A percentile compares a stretch with the other conserved stretches of the same genome.
Conservation (phyloP, 306 rosid species). For the Casuarina cunninghamiana region DNA sequence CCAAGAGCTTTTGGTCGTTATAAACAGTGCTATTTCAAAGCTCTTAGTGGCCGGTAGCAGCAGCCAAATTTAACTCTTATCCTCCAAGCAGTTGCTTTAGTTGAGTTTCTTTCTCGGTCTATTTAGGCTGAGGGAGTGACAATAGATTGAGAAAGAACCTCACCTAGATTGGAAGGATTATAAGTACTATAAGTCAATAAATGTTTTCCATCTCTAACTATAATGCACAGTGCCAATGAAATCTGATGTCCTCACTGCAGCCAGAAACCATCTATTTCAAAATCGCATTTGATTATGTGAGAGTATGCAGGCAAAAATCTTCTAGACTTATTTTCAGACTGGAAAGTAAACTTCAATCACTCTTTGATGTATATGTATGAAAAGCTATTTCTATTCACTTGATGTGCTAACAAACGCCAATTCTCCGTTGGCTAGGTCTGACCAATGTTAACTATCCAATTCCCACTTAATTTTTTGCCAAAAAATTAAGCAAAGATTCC, state of each 20-base stretch:
- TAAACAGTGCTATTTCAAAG: background rate
- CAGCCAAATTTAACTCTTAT: background rate
- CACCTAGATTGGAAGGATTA: too few species aligned
- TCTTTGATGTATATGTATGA: background rate
- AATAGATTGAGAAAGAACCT: background rate
- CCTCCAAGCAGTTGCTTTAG: background rate
- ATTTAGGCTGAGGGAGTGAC: background rate
- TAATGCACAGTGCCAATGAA: background rate
- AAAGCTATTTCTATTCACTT: background rate
- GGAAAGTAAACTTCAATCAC: background rate
- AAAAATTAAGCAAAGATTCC: background rate
- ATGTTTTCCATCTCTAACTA: background rate
- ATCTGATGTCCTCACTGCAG: background rate
- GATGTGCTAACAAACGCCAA: background rate
- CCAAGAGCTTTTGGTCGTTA: background rate
- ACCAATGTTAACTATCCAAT: background rate
- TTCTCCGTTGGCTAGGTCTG: background rate
- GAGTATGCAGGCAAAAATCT: background rate
- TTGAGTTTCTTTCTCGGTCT: constrained; percentile 14
- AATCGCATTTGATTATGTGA: background rate
- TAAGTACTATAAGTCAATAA: too few species aligned
- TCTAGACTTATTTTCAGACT: background rate
- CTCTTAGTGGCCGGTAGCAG: background rate
- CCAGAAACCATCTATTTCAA: background rate
- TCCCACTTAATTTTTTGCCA: background rate